Percentiles rank a stretch among this genome's conserved stretches.
These are phyloP conservation scores for Coriaria nepalensis DNA, from an alignment of 306 rosid species.

Conservation along the genomic window DNA sequence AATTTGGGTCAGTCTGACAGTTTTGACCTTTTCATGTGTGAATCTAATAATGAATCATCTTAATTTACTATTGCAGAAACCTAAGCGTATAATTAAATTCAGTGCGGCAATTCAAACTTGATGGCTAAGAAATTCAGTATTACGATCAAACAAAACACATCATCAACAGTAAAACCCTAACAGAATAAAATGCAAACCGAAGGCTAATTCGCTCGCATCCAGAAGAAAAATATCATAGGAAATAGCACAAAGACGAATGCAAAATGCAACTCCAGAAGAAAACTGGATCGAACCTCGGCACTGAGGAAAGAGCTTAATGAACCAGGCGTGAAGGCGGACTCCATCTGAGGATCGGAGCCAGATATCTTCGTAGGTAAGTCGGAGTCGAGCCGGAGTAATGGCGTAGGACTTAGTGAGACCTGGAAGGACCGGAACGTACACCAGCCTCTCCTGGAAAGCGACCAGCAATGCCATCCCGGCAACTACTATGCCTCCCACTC, in stretches of 20 bases:
- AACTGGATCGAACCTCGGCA: constrained; percentile 48
- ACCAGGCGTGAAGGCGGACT: constrained; percentile 92
- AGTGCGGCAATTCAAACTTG: too few relatives aligned
- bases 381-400: constrained; percentile 67
- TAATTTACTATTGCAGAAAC: too few relatives aligned
- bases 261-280: neutral
- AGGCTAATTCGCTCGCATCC: constrained; percentile 5
- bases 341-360: constrained; percentile 93
- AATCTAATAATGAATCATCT: too few relatives aligned
- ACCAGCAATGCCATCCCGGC: constrained; percentile 92
- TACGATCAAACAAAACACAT: too few relatives aligned
- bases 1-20: too few relatives aligned
- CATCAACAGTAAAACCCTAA: too few relatives aligned
- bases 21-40: too few relatives aligned
- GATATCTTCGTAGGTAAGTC: constrained; percentile 68
- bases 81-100: too few relatives aligned
- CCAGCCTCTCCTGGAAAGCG: constrained; percentile 80
- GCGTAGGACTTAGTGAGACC: constrained; percentile 81
- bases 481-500: constrained; percentile 75
- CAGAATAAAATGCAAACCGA: neutral
- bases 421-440: constrained; percentile 86
- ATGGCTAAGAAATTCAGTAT: too few relatives aligned
- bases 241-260: neutral
- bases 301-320: constrained; percentile 88
- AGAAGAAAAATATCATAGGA: neutral